Evolutionary conservation across 495 filamentous ascomycete genomes (phyloP).

Genomic region (Penicillium manginii): DNA sequence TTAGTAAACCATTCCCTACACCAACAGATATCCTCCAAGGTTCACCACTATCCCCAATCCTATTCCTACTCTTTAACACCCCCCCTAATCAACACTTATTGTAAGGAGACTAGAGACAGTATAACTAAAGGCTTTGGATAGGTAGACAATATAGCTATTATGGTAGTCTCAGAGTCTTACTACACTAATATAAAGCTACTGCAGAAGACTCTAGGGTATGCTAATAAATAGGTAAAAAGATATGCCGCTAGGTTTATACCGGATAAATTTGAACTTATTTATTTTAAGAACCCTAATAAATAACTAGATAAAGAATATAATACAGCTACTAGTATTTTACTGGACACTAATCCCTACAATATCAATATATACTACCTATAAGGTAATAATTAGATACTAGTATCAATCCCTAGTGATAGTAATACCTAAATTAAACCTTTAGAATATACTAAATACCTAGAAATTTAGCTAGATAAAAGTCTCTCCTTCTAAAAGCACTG

Average conservation of each 20-base stretch:
- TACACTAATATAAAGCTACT: neutral
- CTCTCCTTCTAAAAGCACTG: slow-evolving; percentile 18
- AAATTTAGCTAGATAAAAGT: slow-evolving; percentile 21
- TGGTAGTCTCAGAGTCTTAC: neutral
- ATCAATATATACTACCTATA: neutral
- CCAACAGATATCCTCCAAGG: neutral
- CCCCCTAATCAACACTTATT: neutral
- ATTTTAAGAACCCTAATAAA: neutral
- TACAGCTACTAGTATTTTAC: neutral
- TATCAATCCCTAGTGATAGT: neutral
- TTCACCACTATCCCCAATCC: neutral
- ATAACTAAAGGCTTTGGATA: neutral
- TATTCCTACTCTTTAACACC: neutral
- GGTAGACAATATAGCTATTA: neutral
- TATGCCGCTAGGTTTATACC: neutral
- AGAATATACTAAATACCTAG: slow-evolving; percentile 9
- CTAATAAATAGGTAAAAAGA: neutral
- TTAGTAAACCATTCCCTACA: neutral
- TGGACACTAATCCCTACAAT: neutral
- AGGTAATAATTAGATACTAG: neutral
- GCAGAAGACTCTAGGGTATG: neutral
- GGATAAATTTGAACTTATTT: neutral
- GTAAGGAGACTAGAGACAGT: neutral
- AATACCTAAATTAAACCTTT: neutral
- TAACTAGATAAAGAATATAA: neutral